phyloP scores from a whole-genome alignment of 768 basidiomycete species.

The Agaricus blazei region DNA sequence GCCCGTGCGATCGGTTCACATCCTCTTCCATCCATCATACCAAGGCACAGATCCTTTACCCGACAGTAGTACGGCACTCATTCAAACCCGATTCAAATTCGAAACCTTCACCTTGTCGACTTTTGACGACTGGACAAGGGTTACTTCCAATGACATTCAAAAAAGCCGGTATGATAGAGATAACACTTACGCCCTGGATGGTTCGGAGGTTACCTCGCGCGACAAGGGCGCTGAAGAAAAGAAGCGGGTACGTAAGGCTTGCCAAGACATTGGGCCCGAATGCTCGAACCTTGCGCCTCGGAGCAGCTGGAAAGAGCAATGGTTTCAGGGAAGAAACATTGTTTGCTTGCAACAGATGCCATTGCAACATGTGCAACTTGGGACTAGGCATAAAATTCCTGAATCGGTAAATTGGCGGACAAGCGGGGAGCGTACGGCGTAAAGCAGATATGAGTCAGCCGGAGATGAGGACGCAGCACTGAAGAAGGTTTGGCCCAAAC shows the following conservation, averaged over 20 bases:
- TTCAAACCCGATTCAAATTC: too few relatives aligned
- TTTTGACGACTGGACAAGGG: neutral
- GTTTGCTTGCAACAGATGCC: neutral
- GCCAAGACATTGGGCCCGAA: slow-evolving; percentile 1
- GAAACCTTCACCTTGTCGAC: neutral
- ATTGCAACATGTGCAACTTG: slow-evolving; percentile 7
- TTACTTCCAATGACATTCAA: neutral
- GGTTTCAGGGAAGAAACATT: slow-evolving; percentile 1
- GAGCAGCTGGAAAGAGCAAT: slow-evolving; percentile 3
- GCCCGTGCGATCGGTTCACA: too few relatives aligned
- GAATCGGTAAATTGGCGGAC: slow-evolving; percentile 3
- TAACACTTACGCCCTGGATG: neutral
- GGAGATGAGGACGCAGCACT: slow-evolving; percentile 6
- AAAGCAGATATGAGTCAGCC: slow-evolving; percentile 3
- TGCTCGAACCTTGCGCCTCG: slow-evolving; percentile 7
- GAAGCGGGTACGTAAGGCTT: slow-evolving; percentile 10
- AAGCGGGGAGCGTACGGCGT: neutral
- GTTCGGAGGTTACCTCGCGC: neutral
- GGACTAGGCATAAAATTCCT: neutral
- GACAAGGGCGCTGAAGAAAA: slow-evolving; percentile 10
- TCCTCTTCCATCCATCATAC: too few relatives aligned
- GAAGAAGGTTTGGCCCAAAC: slow-evolving; percentile 9
- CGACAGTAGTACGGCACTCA: too few relatives aligned
- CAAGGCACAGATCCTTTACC: too few relatives aligned
- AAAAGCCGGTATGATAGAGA: neutral